phyloP scores from a whole-genome alignment of 192 early-diverging fungal species.

The Phycomyces blakesleeanus region DNA sequence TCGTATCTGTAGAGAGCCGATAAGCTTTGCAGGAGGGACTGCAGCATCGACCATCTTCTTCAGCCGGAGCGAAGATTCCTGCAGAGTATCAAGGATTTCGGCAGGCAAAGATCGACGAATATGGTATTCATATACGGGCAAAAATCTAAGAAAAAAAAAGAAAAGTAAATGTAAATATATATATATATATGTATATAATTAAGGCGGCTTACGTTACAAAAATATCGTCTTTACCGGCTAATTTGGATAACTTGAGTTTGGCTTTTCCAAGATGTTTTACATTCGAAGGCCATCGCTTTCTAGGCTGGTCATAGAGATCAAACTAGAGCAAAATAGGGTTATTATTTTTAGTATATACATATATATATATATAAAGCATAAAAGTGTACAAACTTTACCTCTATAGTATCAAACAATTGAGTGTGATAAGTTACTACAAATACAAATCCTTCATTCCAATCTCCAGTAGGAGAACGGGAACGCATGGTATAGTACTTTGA shows the following conservation, averaged over 20 bases:
- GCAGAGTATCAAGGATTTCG: background rate
- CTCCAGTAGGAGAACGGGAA: slow-evolving; percentile 45
- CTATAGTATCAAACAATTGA: slow-evolving; percentile 69
- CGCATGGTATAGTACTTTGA: slow-evolving; percentile 34
- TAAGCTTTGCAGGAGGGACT: slow-evolving; percentile 2
- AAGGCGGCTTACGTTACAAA: slow-evolving; percentile 32
- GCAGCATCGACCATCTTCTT: background rate
- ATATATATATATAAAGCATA: background rate
- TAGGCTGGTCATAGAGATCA: slow-evolving; percentile 29
- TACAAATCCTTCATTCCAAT: slow-evolving; percentile 75
- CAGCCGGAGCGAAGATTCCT: background rate
- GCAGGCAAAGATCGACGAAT: slow-evolving; percentile 9
- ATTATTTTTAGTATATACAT: no score
- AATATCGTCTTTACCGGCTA: slow-evolving; percentile 22
- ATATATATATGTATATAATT: background rate
- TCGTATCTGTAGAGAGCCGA: background rate
- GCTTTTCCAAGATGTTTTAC: slow-evolving; percentile 30
- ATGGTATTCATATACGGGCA: slow-evolving; percentile 34
- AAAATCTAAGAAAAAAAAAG: slow-evolving; percentile 7
- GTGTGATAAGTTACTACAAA: slow-evolving; percentile 66
- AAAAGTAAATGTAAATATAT: background rate
- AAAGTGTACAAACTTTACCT: slow-evolving; percentile 24
- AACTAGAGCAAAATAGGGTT: slow-evolving; percentile 18
- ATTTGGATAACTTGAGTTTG: slow-evolving; percentile 26
- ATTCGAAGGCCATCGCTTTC: slow-evolving; percentile 14